Conservation (phyloP, 1,139 yeast genomes). For the Kurtzmaniella quercitrusa region DNA sequence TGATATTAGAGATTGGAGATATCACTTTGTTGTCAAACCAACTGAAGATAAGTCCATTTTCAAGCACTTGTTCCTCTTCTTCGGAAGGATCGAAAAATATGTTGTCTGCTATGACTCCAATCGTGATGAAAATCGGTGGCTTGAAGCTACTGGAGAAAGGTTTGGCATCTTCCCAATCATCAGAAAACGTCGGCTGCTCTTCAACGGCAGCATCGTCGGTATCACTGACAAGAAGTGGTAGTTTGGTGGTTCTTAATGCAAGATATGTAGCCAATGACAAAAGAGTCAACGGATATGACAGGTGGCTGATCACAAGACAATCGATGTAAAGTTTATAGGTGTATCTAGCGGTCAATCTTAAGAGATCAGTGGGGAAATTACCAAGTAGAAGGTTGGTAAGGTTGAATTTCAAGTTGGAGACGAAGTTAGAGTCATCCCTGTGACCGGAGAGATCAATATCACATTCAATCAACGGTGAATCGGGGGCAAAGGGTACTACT, state of each 20-base stretch:
- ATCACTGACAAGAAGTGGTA: constrained; percentile 70
- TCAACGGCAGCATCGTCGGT: constrained; percentile 58
- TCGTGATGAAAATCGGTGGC: constrained; percentile 73
- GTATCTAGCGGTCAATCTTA: constrained; percentile 68
- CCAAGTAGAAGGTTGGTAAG: constrained; percentile 44
- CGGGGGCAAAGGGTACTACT: constrained; percentile 56
- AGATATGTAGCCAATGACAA: constrained; percentile 75
- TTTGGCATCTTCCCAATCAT: constrained; percentile 68
- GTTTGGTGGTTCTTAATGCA: constrained; percentile 71
- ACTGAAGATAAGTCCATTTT: constrained; percentile 71
- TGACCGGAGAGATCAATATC: constrained; percentile 74
- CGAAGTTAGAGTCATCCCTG: constrained; percentile 65
- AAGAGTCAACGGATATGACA: constrained; percentile 71
- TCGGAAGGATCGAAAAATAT: constrained; percentile 76
- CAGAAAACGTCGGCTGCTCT: constrained; percentile 88
- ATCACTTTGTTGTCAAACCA: constrained; percentile 63
- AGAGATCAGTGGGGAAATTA: constrained; percentile 43
- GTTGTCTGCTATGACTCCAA: constrained; percentile 70
- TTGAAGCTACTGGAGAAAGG: constrained; percentile 38
- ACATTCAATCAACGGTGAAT: constrained; percentile 53
- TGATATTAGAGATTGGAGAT: constrained; percentile 58
- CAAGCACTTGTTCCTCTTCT: constrained; percentile 83
- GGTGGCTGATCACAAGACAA: constrained; percentile 65
- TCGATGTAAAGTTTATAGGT: constrained; percentile 76
- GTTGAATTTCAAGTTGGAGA: constrained; percentile 53